Conservation (phyloP, 2,329 filamentous ascomycete genomes). For the Tolypocladium sp. region DNA sequence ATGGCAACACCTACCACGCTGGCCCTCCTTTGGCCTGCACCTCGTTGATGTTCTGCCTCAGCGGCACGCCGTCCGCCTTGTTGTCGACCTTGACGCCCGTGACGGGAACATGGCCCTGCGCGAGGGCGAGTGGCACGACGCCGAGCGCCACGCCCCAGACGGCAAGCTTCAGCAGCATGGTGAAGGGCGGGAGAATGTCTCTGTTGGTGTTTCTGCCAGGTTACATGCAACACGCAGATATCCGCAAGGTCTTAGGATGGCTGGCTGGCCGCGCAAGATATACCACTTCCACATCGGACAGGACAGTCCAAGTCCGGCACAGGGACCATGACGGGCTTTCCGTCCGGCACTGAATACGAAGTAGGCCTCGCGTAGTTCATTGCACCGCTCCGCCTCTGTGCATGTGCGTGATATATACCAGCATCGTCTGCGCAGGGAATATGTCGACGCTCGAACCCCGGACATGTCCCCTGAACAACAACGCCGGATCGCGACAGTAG, state of each 20-base stretch:
- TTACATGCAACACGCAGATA: background rate
- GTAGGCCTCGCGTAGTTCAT: too few relatives aligned
- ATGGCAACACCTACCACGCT: constrained; percentile 27
- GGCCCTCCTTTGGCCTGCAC: constrained; percentile 30
- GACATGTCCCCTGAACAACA: background rate
- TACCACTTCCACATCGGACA: too few relatives aligned
- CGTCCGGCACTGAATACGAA: too few relatives aligned
- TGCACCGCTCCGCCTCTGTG: too few relatives aligned
- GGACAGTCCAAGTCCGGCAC: too few relatives aligned
- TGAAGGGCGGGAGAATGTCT: background rate
- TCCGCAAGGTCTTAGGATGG: background rate
- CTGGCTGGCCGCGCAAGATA: background rate
- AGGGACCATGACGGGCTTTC: too few relatives aligned
- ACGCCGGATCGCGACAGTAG: background rate
- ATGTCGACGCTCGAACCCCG: background rate
- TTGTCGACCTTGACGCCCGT: constrained; percentile 28
- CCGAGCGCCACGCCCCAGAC: constrained; percentile 15
- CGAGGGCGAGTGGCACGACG: constrained; percentile 12
- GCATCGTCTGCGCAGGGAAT: background rate
- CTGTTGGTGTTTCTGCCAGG: background rate
- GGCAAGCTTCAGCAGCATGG: constrained; percentile 11
- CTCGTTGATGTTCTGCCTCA: constrained; percentile 37
- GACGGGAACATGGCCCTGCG: constrained; percentile 19
- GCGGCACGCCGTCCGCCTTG: constrained; percentile 29
- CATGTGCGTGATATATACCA: too few relatives aligned